Evolutionary conservation across 106 monocot genomes (phyloP).

Genomic region (Apostasia ramifera): DNA sequence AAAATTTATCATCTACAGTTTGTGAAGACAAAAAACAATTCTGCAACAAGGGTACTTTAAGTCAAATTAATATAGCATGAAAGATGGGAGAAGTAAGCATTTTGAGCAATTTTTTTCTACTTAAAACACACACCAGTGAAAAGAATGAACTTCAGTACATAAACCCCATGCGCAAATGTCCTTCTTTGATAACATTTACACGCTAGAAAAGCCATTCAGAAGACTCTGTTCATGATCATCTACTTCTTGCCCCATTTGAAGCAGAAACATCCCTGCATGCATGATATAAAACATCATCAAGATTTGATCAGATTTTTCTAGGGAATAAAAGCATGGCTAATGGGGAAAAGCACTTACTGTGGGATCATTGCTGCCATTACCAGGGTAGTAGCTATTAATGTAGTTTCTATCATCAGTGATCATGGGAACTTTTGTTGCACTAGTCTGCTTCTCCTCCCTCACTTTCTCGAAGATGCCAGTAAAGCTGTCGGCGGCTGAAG

Average conservation of each 20-base stretch:
- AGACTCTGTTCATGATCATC: not conserved
- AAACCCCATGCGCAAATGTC: not conserved
- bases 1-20: no score
- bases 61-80: no score
- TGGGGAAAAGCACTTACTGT: conserved; percentile 14
- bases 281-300: not conserved
- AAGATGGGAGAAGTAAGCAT: not conserved
- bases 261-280: not conserved
- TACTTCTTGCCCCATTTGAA: conserved; percentile 1
- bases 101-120: not conserved
- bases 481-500: conserved; percentile 58
- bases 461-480: conserved; percentile 58
- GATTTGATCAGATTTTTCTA: not conserved
- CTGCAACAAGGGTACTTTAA: no score
- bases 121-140: not conserved
- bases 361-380: conserved; percentile 7
- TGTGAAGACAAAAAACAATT: no score
- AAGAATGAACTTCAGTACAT: not conserved
- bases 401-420: conserved; percentile 14
- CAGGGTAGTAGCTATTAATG: not conserved
- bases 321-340: not conserved
- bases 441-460: conserved; percentile 59
- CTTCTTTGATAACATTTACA: conserved; percentile 1
- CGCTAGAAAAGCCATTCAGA: conserved; percentile 1
- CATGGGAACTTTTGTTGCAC: conserved; percentile 32